Evolutionary conservation across 306 rosid genomes (phyloP).

Genomic region (Glycyrrhiza uralensis): DNA sequence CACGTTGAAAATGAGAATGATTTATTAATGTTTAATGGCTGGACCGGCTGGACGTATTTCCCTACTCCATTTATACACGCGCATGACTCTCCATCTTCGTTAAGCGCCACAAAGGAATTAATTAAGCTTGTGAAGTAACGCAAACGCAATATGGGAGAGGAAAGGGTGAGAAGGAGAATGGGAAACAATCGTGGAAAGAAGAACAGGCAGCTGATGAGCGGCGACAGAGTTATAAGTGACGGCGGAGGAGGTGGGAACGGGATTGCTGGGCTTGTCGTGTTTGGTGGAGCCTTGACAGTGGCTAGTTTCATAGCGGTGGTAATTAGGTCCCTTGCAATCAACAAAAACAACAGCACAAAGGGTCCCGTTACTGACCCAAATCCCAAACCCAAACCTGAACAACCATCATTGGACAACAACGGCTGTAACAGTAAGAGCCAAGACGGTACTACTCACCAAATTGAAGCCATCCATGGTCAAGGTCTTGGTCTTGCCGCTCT

Average conservation of each 20-base stretch:
- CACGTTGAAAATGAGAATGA: background rate
- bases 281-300: conserved; percentile 40
- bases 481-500: background rate
- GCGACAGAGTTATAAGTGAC: background rate
- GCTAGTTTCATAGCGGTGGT: conserved; percentile 28
- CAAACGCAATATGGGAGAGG: background rate
- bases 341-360: background rate
- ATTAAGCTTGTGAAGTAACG: background rate
- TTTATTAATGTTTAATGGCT: background rate
- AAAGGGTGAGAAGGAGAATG: background rate
- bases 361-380: background rate
- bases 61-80: background rate
- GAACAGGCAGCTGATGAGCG: background rate
- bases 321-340: conserved; percentile 17
- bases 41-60: background rate
- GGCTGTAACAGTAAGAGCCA: background rate
- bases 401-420: background rate
- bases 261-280: conserved; percentile 29
- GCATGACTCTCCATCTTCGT: background rate
- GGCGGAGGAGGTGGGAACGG: background rate
- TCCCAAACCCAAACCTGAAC: background rate
- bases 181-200: conserved; percentile 20
- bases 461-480: background rate
- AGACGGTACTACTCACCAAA: conserved; percentile 6
- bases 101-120: background rate